Evolutionary conservation across 2,329 filamentous ascomycete genomes (phyloP).

Genomic region (Aspergillus latus): DNA sequence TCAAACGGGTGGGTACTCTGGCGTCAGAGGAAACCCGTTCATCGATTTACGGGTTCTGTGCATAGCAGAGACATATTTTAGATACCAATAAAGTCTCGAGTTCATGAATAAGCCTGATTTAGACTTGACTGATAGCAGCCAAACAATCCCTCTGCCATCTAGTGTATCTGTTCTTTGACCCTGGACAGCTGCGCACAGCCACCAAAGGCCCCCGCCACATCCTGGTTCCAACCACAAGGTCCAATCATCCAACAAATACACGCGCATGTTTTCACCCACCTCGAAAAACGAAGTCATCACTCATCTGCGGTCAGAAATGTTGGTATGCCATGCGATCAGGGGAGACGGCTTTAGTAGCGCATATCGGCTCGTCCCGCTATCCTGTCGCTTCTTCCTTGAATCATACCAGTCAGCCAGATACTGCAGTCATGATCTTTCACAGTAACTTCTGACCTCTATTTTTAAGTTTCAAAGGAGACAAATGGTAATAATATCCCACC

Average conservation of each 20-base stretch:
- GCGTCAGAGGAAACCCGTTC: neutral
- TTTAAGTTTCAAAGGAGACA: neutral
- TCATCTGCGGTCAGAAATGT: neutral
- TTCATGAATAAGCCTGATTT: neutral
- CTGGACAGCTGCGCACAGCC: neutral
- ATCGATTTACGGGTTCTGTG: neutral
- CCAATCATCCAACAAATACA: conserved; percentile 8
- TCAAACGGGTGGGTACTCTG: neutral
- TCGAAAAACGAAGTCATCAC: neutral
- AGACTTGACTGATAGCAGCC: neutral
- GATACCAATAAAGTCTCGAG: neutral
- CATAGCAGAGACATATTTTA: neutral
- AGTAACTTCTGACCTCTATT: neutral
- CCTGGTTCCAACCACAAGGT: conserved; percentile 3
- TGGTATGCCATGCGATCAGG: neutral
- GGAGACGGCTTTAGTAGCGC: too few species aligned
- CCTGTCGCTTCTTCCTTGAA: neutral
- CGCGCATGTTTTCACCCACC: conserved; percentile 3
- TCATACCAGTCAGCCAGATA: neutral
- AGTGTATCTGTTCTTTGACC: neutral
- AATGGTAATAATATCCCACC: neutral
- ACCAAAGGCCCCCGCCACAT: conserved; percentile 3
- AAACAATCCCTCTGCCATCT: neutral
- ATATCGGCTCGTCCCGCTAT: neutral
- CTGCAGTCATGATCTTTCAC: neutral